Conservation (phyloP, 2,329 filamentous ascomycete genomes). For the Pseudomassariella vexata region DNA sequence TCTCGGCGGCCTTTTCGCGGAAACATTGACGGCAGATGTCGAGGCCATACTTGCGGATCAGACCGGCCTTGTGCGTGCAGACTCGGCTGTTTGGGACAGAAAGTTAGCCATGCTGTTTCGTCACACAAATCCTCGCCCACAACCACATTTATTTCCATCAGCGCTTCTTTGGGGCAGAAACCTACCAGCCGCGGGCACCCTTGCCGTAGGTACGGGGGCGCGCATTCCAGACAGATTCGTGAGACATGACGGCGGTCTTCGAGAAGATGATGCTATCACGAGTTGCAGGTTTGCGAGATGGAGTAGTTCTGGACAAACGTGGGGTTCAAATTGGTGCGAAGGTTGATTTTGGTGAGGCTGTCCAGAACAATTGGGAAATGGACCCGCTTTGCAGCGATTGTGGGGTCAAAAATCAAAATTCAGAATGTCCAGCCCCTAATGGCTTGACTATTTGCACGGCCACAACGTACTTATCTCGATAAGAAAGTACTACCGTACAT, state of each 20-base stretch:
- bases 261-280: constrained; percentile 20
- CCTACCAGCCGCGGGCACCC: constrained; percentile 90
- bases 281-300: constrained; percentile 23
- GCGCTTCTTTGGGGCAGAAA: no score
- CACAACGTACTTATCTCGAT: no score
- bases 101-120: constrained; percentile 31
- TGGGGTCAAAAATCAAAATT: no score
- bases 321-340: no score
- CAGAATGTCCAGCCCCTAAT: no score
- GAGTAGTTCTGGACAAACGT: no score
- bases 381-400: no score
- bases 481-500: no score
- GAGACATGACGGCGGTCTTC: constrained; percentile 52
- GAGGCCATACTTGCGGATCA: constrained; percentile 99
- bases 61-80: constrained; percentile 92
- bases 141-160: no score
- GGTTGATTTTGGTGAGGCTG: constrained; percentile 25
- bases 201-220: constrained; percentile 97
- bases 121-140: no score
- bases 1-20: constrained; percentile 67
- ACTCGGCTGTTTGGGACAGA: constrained; percentile 44
- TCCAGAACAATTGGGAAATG: constrained; percentile 21
- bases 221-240: constrained; percentile 99
- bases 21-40: constrained; percentile 81
- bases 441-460: no score